These are phyloP conservation scores for Eleusine indica DNA, from an alignment of 176 grass and related monocot species.

Conservation along the genomic window DNA sequence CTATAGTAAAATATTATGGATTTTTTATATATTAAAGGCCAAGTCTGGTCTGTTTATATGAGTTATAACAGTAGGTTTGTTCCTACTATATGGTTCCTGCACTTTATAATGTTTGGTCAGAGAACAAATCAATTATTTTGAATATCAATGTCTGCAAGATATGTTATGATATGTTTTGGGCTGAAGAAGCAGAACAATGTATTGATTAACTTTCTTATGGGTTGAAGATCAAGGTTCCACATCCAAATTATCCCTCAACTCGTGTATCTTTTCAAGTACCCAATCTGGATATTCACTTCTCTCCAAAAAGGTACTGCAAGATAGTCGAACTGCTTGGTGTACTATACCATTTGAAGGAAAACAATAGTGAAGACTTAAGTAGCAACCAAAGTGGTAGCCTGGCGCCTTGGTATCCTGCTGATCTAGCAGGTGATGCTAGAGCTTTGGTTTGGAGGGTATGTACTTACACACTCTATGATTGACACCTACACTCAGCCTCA, in stretches of 20 bases:
- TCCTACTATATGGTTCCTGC: neutral
- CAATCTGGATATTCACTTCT: conserved; percentile 90
- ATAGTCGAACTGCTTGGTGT: conserved; percentile 79
- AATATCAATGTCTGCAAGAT: conserved; percentile 1
- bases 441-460: conserved; percentile 97
- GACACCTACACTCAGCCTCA: conserved; percentile 1
- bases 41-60: neutral
- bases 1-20: neutral
- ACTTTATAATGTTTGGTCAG: conserved; percentile 16
- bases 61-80: neutral
- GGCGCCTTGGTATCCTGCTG: conserved; percentile 85
- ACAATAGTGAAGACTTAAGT: conserved; percentile 50
- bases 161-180: conserved; percentile 16
- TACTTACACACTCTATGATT: conserved; percentile 25
- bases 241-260: conserved; percentile 87
- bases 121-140: neutral
- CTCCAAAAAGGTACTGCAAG: conserved; percentile 80
- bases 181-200: conserved; percentile 23
- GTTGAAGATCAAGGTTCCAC: conserved; percentile 90
- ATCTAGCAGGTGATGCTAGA: conserved; percentile 85
- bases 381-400: conserved; percentile 46
- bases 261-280: conserved; percentile 98
- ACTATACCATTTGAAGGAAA: conserved; percentile 60
- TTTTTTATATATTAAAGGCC: neutral
- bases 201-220: conserved; percentile 34